Conservation (phyloP, 768 basidiomycete genomes). For the Omphalotus guepiniiformis region DNA sequence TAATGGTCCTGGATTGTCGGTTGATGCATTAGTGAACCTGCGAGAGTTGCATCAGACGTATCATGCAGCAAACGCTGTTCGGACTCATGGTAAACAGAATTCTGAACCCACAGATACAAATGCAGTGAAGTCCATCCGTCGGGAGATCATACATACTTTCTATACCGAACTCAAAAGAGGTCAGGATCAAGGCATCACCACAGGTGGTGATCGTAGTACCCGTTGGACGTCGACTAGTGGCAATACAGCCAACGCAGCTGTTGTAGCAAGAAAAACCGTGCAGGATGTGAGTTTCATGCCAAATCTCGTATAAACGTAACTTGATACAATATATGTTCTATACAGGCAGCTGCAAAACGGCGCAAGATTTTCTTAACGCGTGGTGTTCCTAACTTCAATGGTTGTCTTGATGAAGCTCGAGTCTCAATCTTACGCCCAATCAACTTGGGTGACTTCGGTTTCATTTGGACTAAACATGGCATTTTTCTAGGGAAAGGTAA, state of each 20-base stretch:
- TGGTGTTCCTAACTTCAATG: conserved; percentile 3
- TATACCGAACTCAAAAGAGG: not conserved
- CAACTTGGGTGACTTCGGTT: conserved; percentile 8
- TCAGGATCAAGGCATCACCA: not conserved
- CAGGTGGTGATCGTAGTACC: not conserved
- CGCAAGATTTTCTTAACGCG: conserved; percentile 8
- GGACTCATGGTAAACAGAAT: not conserved
- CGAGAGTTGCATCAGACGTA: not conserved
- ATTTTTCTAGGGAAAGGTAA: conserved; percentile 11
- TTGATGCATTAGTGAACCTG: not conserved
- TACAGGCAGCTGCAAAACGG: conserved; percentile 10
- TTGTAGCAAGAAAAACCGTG: no score
- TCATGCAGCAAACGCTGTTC: not conserved
- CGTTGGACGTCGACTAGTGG: no score
- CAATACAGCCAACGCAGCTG: no score
- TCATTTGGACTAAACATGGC: conserved; percentile 3
- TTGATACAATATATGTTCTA: no score
- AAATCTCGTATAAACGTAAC: no score
- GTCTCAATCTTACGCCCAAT: conserved; percentile 9
- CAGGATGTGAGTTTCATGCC: no score
- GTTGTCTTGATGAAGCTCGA: conserved; percentile 6
- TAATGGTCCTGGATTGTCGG: not conserved
- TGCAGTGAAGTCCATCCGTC: not conserved
- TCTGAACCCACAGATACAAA: not conserved
- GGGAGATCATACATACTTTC: not conserved